Base-by-base conservation (phyloP, 2,329 filamentous ascomycete species). In the Hypoxylon sp. region DNA sequence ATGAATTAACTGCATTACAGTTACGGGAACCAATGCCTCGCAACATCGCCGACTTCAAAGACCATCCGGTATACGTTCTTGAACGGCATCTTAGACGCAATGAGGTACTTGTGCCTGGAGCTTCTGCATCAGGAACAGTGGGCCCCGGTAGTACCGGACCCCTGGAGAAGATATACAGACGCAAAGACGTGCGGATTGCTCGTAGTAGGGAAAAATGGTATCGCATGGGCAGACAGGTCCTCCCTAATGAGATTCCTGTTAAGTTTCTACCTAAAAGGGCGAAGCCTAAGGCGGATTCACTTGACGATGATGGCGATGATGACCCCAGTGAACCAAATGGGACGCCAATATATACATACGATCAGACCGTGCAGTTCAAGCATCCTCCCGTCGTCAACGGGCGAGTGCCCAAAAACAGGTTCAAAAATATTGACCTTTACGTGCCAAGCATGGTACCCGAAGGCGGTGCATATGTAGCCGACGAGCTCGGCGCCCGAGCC, bases 401-500 rank as follows among this genome's bases (percentile, higher is more conserved):
- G 0, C 84, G 85, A 11, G 87, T 98, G 1, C 95, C 96, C 0
- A 95, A 93, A 81, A 99, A 99, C 77, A 90, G 91, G 17, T 99
- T 94, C 79, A 94, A 94, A 10, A 99, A 99, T 76, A 91, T 98
- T 66, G 96, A 98, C 75, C 87, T 97, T 42, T 98, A 95, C 78
- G 94, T 97, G 10, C 91, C 93, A 0, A 93, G 90, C 69, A 98
- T 99, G 96, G 85, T 98, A 0, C 96, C 96, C 0, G 81, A 82
- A 44, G 95, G 96, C 0, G 94, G 93, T 1, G 86, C 89, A 1
- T 94, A 98, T 78, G 83, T 98, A 24, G 74, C 80, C 5, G 81
- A 85, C 64, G 81, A 86, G 51, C 75, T 91, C 55, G 91, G 92
- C 0, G 84, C 87, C 1, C 87, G 87, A 55, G 95, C 95, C 1